Evolutionary conservation across 2,329 filamentous ascomycete genomes (phyloP).

Genomic region (Periconia sp.): DNA sequence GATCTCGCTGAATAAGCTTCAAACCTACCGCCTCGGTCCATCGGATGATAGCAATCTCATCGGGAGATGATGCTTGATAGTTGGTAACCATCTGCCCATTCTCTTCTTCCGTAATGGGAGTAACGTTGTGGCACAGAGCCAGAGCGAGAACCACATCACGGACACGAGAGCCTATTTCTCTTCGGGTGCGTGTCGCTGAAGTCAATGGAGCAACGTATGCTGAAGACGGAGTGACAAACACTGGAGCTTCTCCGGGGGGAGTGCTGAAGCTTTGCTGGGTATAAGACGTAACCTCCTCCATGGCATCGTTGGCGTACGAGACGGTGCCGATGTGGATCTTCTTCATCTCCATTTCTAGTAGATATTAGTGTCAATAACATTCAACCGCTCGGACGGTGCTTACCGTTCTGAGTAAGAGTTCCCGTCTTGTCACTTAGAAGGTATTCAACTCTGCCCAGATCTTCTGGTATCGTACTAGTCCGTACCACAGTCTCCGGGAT

Average conservation of each 20-base stretch:
- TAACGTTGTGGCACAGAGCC: conserved; percentile 95
- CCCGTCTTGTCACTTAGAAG: conserved; percentile 96
- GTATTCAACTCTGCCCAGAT: conserved; percentile 93
- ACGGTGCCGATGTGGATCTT: conserved; percentile 98
- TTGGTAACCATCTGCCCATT: conserved; percentile 75
- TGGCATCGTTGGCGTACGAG: conserved; percentile 96
- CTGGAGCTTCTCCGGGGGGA: conserved; percentile 30
- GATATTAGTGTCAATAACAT: conserved; percentile 17
- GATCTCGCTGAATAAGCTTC: conserved; percentile 80
- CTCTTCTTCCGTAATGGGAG: conserved; percentile 83
- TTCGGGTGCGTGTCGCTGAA: conserved; percentile 75
- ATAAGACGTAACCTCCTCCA: conserved; percentile 93
- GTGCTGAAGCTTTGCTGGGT: conserved; percentile 78
- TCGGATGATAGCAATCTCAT: conserved; percentile 95
- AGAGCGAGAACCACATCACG: conserved; percentile 90
- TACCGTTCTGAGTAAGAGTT: conserved; percentile 89
- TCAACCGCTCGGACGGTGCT: conserved; percentile 11
- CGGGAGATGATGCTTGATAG: conserved; percentile 95
- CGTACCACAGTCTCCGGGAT: conserved; percentile 92
- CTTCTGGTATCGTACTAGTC: conserved; percentile 96
- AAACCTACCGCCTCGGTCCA: conserved; percentile 95
- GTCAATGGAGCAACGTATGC: conserved; percentile 63
- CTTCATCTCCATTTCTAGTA: conserved; percentile 88
- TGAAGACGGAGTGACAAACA: conserved; percentile 75
- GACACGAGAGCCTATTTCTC: conserved; percentile 92